A percentile compares a stretch with the other conserved stretches of the same genome.
Conservation (phyloP, 768 basidiomycete genomes). For the Leccinum rimulosum region DNA sequence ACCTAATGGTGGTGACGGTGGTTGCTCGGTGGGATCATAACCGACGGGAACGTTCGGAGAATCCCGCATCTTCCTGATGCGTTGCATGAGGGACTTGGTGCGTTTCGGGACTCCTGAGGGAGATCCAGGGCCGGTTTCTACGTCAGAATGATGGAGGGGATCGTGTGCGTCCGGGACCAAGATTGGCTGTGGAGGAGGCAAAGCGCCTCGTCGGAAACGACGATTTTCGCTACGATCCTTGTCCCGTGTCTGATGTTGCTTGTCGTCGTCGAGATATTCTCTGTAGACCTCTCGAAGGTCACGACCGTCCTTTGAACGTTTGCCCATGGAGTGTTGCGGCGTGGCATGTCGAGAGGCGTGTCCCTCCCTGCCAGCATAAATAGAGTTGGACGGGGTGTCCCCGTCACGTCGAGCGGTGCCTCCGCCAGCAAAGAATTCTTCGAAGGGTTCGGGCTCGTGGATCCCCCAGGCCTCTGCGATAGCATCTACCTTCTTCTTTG, state of each 20-base stretch:
- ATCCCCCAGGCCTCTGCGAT: slow-evolving; percentile 93
- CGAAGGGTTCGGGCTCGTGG: slow-evolving; percentile 87
- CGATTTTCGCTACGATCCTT: slow-evolving; percentile 38
- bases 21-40: slow-evolving; percentile 39
- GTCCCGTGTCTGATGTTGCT: slow-evolving; percentile 25
- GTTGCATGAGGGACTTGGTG: slow-evolving; percentile 81
- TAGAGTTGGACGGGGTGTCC: slow-evolving; percentile 62
- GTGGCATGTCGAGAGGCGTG: slow-evolving; percentile 36
- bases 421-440: slow-evolving; percentile 85
- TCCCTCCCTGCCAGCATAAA: slow-evolving; percentile 63
- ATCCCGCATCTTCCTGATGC: slow-evolving; percentile 87
- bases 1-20: slow-evolving; percentile 44
- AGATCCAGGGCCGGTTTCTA: slow-evolving; percentile 39
- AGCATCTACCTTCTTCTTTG: slow-evolving; percentile 84
- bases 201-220: slow-evolving; percentile 45
- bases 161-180: slow-evolving; percentile 64
- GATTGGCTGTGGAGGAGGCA: slow-evolving; percentile 85
- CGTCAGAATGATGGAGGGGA: slow-evolving; percentile 33
- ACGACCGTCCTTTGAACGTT: slow-evolving; percentile 48
- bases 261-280: slow-evolving; percentile 43
- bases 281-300: slow-evolving; percentile 48
- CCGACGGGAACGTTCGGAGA: slow-evolving; percentile 77
- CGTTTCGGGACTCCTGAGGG: slow-evolving; percentile 58
- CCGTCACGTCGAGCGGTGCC: slow-evolving; percentile 50
- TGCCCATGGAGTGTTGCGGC: slow-evolving; percentile 35